A percentile compares a stretch with the other conserved stretches of the same genome.
phyloP scores from a whole-genome alignment of 2,329 filamentous ascomycete genomes.

The Rhynchosporium agropyri region DNA sequence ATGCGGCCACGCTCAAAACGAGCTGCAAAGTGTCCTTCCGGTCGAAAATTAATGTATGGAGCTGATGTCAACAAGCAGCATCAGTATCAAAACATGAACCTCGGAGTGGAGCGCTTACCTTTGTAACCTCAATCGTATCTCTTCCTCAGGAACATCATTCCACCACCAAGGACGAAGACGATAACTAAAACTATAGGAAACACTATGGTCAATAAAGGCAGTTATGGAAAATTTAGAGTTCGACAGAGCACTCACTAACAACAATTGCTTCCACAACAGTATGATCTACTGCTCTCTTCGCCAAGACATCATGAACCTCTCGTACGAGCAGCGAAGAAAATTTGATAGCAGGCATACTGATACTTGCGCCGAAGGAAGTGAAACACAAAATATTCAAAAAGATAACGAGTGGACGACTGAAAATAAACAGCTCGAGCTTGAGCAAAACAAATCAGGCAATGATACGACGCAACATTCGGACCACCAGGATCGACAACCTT shows the following conservation, averaged over 20 bases:
- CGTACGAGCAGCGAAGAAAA: constrained; percentile 6
- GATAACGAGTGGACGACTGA: neutral
- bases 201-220: neutral
- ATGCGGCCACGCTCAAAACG: no score
- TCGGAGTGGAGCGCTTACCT: neutral
- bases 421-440: neutral
- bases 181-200: neutral
- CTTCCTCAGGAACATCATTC: constrained; percentile 1
- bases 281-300: constrained; percentile 7
- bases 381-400: neutral
- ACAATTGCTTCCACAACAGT: constrained; percentile 4
- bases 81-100: neutral
- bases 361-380: neutral
- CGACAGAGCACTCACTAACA: neutral
- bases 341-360: neutral
- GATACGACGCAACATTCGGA: neutral
- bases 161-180: constrained; percentile 8
- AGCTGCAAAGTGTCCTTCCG: no score
- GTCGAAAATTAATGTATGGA: neutral
- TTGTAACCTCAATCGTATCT: constrained; percentile 5
- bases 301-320: constrained; percentile 3
- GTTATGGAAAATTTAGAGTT: neutral
- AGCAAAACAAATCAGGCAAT: neutral
- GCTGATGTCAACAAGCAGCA: neutral
- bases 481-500: constrained; percentile 14